Evolutionary conservation across 768 basidiomycete species (phyloP).

Genomic region (Kwoniella sp.): DNA sequence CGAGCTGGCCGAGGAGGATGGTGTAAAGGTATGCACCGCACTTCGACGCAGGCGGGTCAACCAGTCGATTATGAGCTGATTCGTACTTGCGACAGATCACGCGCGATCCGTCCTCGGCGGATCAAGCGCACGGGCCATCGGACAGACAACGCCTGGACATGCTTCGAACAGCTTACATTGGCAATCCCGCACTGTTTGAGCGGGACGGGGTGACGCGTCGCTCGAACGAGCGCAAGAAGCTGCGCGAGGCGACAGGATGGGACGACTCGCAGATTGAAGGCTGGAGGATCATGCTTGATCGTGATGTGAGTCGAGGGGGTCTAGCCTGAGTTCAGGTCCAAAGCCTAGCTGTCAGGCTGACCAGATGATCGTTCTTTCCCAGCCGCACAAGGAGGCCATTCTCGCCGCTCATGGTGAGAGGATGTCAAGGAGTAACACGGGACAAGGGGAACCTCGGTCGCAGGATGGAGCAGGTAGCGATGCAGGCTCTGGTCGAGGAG

Average conservation of each 20-base stretch:
- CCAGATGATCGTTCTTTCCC: not conserved
- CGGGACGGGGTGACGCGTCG: conserved; percentile 69
- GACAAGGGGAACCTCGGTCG: not conserved
- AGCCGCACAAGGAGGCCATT: conserved; percentile 45
- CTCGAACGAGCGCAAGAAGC: conserved; percentile 62
- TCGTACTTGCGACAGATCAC: no score
- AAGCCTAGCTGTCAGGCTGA: not conserved
- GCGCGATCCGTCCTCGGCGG: not conserved
- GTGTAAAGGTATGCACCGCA: conserved; percentile 21
- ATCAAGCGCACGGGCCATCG: conserved; percentile 4
- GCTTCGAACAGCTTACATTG: conserved; percentile 59
- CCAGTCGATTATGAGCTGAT: no score
- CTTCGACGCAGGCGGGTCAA: no score
- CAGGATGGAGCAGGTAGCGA: not conserved
- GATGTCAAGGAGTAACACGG: conserved; percentile 52
- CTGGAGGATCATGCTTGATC: conserved; percentile 83
- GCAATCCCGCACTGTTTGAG: conserved; percentile 70
- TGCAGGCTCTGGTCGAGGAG: conserved; percentile 5
- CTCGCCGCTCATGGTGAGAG: conserved; percentile 49
- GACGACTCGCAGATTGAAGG: conserved; percentile 83
- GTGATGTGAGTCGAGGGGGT: conserved; percentile 60
- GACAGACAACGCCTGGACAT: conserved; percentile 13
- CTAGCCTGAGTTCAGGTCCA: not conserved
- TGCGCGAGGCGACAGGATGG: conserved; percentile 66
- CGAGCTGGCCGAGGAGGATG: conserved; percentile 22